These are phyloP conservation scores for Aspergillus jensenii DNA, from an alignment of 2,329 filamentous ascomycete species.

Conservation along the genomic window DNA sequence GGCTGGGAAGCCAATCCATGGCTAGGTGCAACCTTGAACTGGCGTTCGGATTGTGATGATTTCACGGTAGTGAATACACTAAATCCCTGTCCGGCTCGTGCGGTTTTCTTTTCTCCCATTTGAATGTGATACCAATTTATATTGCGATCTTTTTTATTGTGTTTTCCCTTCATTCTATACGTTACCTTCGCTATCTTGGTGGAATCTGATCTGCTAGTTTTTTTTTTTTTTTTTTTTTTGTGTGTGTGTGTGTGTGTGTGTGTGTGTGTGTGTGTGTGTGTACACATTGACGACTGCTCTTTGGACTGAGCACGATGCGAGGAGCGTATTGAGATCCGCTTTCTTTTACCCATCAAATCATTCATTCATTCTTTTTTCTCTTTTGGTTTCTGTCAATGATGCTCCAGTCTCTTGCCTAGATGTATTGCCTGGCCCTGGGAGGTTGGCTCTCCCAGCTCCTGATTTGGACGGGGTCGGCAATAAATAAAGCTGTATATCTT, in stretches of 20 bases:
- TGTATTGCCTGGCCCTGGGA: constrained; percentile 3
- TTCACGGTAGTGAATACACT: neutral
- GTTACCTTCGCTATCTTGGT: constrained; percentile 1
- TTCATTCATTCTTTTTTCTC: neutral
- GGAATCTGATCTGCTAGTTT: neutral
- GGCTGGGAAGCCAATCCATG: neutral
- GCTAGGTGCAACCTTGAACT: neutral
- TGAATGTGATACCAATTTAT: constrained; percentile 8
- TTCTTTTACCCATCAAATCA: neutral
- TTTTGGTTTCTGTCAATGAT: neutral
- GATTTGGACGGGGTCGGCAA: constrained; percentile 2
- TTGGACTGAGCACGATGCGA: neutral
- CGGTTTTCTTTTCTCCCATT: neutral
- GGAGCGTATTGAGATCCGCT: constrained; percentile 1
- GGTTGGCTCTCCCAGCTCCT: constrained; percentile 7
- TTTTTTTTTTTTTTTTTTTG: neutral
- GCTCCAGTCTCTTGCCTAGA: constrained; percentile 3
- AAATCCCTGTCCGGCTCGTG: neutral
- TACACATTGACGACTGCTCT: constrained; percentile 14
- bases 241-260: too few relatives aligned
- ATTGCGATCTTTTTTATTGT: neutral
- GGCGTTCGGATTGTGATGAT: neutral
- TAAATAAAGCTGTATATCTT: neutral
- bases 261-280: neutral
- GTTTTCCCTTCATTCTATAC: neutral